Evolutionary conservation across 106 monocot genomes (phyloP).

Genomic region (Agapanthus africanus): DNA sequence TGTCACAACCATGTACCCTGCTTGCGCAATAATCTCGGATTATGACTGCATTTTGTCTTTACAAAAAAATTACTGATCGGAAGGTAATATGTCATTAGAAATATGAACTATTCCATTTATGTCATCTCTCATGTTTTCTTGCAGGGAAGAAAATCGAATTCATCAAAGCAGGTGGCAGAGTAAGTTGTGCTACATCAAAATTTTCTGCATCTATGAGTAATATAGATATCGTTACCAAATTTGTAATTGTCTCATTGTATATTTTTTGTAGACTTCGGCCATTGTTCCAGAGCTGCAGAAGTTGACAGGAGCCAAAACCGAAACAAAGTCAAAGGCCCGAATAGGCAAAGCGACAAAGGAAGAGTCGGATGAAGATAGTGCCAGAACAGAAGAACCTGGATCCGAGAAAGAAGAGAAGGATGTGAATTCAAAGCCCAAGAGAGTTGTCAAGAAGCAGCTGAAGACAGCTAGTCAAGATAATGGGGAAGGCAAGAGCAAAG

Average conservation of each 20-base stretch:
- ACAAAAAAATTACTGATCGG: too few species aligned
- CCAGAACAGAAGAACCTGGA: conserved; percentile 7
- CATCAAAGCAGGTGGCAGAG: conserved; percentile 79
- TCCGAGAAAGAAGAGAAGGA: conserved; percentile 1
- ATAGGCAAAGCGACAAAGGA: not conserved
- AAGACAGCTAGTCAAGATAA: not conserved
- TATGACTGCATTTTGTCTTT: too few species aligned
- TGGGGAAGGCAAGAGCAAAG: not conserved
- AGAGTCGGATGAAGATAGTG: conserved; percentile 7
- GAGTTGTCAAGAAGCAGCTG: not conserved
- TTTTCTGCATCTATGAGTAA: not conserved
- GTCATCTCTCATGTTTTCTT: too few species aligned
- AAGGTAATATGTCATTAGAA: too few species aligned
- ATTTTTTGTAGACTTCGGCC: conserved; percentile 59
- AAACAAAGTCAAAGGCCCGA: not conserved
- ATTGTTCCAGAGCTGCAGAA: conserved; percentile 85
- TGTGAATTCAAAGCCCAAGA: conserved; percentile 13
- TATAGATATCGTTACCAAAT: not conserved
- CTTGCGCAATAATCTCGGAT: too few species aligned
- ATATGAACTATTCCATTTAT: too few species aligned
- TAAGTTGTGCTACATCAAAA: conserved; percentile 18
- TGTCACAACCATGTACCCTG: too few species aligned
- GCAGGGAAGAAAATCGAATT: conserved; percentile 86
- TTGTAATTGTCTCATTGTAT: not conserved
- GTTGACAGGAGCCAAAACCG: conserved; percentile 19